phyloP scores from a whole-genome alignment of 192 early-diverging fungal species.

The Gigaspora rosea region DNA sequence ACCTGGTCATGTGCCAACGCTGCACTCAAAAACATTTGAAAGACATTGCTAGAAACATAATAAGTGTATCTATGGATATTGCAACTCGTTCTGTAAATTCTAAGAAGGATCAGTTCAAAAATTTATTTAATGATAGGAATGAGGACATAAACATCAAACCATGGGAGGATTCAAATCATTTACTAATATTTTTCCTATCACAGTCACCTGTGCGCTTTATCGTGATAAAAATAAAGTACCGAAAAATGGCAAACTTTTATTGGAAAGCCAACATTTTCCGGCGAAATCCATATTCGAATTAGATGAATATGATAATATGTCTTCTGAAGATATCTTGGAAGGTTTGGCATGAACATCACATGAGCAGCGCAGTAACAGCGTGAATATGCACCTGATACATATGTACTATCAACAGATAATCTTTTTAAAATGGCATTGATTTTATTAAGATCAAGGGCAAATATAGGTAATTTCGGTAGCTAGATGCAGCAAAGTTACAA shows the following conservation, averaged over 20 bases:
- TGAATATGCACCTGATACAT: conserved; percentile 5
- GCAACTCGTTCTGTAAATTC: conserved; percentile 29
- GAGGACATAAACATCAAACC: too few relatives aligned
- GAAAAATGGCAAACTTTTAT: conserved; percentile 23
- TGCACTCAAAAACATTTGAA: conserved; percentile 5
- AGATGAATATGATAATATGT: conserved; percentile 25
- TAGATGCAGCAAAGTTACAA: conserved; percentile 26
- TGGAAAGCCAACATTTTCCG: conserved; percentile 10
- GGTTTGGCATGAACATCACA: conserved; percentile 26
- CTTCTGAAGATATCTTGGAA: conserved; percentile 22
- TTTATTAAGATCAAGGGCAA: conserved; percentile 20
- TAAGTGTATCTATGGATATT: conserved; percentile 33
- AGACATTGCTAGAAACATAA: conserved; percentile 25
- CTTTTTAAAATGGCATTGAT: conserved; percentile 31
- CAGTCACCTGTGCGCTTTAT: conserved; percentile 31
- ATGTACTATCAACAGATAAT: conserved; percentile 31
- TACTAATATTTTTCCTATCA: conserved; percentile 31
- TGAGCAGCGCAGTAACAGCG: not conserved
- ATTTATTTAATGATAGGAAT: not conserved
- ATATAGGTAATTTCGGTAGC: conserved; percentile 22
- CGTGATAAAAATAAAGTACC: conserved; percentile 15
- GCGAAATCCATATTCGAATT: not conserved
- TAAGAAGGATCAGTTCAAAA: conserved; percentile 12
- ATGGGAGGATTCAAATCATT: conserved; percentile 33
- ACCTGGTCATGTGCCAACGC: too few relatives aligned